Conservation (phyloP, 371 early-diverging fungal genomes). For the Apophysomyces sp. region DNA sequence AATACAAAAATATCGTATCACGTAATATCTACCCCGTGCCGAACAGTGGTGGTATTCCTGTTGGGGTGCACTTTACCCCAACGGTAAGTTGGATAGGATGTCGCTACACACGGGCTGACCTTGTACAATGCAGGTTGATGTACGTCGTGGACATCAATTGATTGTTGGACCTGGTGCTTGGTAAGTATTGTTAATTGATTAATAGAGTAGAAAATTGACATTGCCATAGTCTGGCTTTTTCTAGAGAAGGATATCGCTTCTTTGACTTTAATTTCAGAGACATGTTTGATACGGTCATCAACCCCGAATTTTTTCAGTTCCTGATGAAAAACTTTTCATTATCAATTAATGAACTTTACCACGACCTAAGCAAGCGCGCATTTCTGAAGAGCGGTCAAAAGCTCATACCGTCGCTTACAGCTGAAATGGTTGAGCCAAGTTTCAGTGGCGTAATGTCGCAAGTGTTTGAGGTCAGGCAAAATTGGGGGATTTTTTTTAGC, state of each 20-base stretch:
- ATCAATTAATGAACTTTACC: conserved; percentile 45
- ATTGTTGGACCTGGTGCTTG: conserved; percentile 54
- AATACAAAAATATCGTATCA: conserved; percentile 35
- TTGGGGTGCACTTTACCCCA: conserved; percentile 48
- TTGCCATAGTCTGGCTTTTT: conserved; percentile 30
- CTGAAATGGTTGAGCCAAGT: conserved; percentile 50
- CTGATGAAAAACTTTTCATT: conserved; percentile 39
- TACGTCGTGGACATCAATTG: conserved; percentile 44
- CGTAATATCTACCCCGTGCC: conserved; percentile 52
- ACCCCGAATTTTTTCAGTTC: conserved; percentile 38
- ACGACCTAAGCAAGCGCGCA: conserved; percentile 43
- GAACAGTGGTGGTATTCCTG: conserved; percentile 49
- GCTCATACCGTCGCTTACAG: conserved; percentile 34
- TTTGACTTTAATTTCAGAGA: conserved; percentile 36
- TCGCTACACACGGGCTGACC: not conserved
- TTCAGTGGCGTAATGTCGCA: conserved; percentile 50
- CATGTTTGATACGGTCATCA: conserved; percentile 29
- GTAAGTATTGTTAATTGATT: conserved; percentile 1
- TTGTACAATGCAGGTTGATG: conserved; percentile 20
- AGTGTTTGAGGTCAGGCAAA: conserved; percentile 36
- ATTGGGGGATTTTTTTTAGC: not conserved
- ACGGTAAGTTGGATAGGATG: conserved; percentile 19
- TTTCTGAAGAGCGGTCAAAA: conserved; percentile 40
- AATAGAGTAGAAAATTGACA: not conserved
- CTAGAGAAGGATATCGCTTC: conserved; percentile 45